These are phyloP conservation scores for Pleurotus tuber-regium DNA, from an alignment of 768 basidiomycete species.

Conservation along the genomic window DNA sequence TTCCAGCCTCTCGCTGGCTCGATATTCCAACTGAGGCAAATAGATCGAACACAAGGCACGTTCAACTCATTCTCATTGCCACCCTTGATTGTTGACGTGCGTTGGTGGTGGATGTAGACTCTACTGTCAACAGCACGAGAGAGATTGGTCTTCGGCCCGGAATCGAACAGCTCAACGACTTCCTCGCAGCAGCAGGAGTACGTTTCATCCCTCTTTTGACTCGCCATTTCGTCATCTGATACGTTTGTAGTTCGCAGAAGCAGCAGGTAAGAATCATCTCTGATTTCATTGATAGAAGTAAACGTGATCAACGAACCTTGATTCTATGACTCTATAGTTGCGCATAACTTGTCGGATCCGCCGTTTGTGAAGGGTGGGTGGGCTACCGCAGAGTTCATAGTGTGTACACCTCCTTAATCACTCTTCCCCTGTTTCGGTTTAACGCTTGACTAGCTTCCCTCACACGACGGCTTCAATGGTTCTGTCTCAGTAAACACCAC, in stretches of 20 bases:
- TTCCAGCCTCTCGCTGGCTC: constrained; percentile 58
- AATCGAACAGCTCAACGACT: constrained; percentile 44
- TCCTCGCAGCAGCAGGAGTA: constrained; percentile 60
- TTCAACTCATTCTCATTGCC: constrained; percentile 18
- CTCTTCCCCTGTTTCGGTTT: neutral
- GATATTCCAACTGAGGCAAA: constrained; percentile 36
- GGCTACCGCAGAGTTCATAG: constrained; percentile 54
- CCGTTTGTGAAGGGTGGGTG: constrained; percentile 52
- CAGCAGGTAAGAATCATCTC: constrained; percentile 22
- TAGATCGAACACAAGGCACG: no score
- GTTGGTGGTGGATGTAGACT: constrained; percentile 24
- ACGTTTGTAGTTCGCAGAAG: constrained; percentile 34
- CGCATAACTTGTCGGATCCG: constrained; percentile 50
- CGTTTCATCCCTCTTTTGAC: constrained; percentile 15
- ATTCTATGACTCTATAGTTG: constrained; percentile 16
- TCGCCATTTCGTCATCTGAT: neutral
- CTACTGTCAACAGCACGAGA: constrained; percentile 37
- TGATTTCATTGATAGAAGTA: neutral
- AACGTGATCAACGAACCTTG: neutral
- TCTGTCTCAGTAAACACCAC: constrained; percentile 51
- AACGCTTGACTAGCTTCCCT: constrained; percentile 35
- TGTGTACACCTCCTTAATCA: constrained; percentile 19
- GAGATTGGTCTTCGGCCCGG: constrained; percentile 44
- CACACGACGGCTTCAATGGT: constrained; percentile 44
- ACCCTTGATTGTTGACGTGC: neutral